These are phyloP conservation scores for Peribolospora kevripleyi DNA, from an alignment of 768 basidiomycete genomes.

Conservation along the genomic window DNA sequence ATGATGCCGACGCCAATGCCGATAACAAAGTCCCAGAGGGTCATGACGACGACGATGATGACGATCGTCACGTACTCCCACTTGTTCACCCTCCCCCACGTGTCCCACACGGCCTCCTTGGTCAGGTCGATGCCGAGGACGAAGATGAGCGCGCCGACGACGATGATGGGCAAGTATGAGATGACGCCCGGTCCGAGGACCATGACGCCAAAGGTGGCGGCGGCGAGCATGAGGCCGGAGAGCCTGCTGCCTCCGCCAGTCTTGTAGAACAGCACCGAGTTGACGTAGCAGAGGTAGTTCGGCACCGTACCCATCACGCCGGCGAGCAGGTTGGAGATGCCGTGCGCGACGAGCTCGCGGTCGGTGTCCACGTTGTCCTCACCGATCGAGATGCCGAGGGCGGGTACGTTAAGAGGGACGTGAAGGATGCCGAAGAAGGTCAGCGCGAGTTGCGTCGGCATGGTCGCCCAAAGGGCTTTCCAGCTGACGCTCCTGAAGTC, in stretches of 20 bases:
- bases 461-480: conserved; percentile 45
- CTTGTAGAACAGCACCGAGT: conserved; percentile 48
- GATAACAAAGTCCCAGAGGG: conserved; percentile 75
- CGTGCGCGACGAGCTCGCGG: conserved; percentile 76
- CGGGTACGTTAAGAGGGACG: conserved; percentile 77
- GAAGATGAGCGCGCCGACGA: conserved; percentile 39
- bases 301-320: conserved; percentile 60
- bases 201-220: conserved; percentile 44
- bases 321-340: conserved; percentile 65
- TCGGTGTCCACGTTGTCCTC: conserved; percentile 70
- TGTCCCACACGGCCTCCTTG: conserved; percentile 93
- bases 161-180: conserved; percentile 37
- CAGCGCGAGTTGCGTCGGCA: conserved; percentile 84
- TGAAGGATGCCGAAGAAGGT: conserved; percentile 26
- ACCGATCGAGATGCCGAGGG: conserved; percentile 64
- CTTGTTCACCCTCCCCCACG: conserved; percentile 59
- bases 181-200: conserved; percentile 70
- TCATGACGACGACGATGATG: conserved; percentile 47
- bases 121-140: conserved; percentile 82
- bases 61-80: conserved; percentile 27
- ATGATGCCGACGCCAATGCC: conserved; percentile 82
- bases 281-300: conserved; percentile 23
- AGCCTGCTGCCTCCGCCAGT: conserved; percentile 69
- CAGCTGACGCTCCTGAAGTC: conserved; percentile 40
- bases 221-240: conserved; percentile 62